These are phyloP conservation scores for Tagetes erecta DNA, from an alignment of 129 eudicot species.

Conservation along the genomic window DNA sequence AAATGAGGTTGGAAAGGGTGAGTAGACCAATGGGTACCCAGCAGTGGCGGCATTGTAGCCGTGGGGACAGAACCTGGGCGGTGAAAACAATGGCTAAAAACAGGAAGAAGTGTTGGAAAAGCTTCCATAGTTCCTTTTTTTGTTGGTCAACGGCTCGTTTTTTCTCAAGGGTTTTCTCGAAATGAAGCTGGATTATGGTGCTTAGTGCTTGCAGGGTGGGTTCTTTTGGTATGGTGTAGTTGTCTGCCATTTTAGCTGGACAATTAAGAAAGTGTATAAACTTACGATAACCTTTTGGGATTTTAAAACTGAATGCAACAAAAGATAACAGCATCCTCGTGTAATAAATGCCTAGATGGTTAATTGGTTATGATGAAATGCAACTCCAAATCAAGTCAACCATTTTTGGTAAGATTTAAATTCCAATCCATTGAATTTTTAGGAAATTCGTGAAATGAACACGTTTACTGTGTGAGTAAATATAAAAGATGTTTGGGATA, in stretches of 20 bases:
- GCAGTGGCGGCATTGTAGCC: slow-evolving; percentile 89
- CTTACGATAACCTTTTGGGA: not conserved
- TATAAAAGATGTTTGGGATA: too few species aligned
- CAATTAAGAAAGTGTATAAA: not conserved
- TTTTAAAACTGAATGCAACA: not conserved
- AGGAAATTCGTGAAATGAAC: too few species aligned
- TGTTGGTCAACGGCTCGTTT: slow-evolving; percentile 82
- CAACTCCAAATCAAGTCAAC: too few species aligned
- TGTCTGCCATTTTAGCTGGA: slow-evolving; percentile 55
- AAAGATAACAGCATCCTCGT: not conserved
- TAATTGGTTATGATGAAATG: not conserved
- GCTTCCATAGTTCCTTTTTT: slow-evolving; percentile 79
- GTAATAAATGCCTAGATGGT: not conserved
- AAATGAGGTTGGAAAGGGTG: slow-evolving; percentile 68
- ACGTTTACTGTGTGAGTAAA: too few species aligned
- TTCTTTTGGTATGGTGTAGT: slow-evolving; percentile 62
- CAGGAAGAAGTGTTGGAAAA: slow-evolving; percentile 80
- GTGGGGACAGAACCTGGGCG: slow-evolving; percentile 53
- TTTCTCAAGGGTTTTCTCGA: slow-evolving; percentile 96
- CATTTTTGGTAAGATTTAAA: too few species aligned
- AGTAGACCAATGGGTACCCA: slow-evolving; percentile 87
- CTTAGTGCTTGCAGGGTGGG: slow-evolving; percentile 75
- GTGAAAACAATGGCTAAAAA: slow-evolving; percentile 60
- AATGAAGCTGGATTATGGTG: slow-evolving; percentile 96
- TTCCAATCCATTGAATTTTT: too few species aligned